phyloP scores from a whole-genome alignment of 2,329 filamentous ascomycete species.

The Ophiobolus disseminans region DNA sequence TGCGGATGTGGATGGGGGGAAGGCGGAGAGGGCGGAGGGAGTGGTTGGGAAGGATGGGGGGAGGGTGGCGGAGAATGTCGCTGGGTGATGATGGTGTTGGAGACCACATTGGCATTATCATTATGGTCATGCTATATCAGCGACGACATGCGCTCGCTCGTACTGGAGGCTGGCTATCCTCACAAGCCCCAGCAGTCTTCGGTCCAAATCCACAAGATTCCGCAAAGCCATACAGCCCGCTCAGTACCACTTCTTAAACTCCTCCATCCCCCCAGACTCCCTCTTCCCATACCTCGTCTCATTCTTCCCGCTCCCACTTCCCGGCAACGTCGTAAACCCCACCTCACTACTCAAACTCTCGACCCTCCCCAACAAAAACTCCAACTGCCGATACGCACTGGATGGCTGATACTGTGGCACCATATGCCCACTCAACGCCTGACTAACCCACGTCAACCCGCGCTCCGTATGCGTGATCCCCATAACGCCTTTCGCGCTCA shows the following conservation, averaged over 20 bases:
- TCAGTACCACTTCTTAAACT: constrained; percentile 14
- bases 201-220: not conserved
- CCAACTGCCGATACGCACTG: constrained; percentile 73
- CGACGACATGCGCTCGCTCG: too few relatives aligned
- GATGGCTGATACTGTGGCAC: constrained; percentile 71
- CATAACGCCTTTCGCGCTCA: constrained; percentile 70
- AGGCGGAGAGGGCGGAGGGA: constrained; percentile 50
- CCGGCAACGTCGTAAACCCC: constrained; percentile 39
- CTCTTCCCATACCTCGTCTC: constrained; percentile 3
- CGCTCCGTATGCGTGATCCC: constrained; percentile 76
- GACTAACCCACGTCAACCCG: constrained; percentile 73
- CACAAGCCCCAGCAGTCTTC: not conserved
- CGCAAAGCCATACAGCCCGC: not conserved
- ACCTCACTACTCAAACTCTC: constrained; percentile 56
- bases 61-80: constrained; percentile 55
- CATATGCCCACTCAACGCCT: constrained; percentile 72
- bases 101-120: not conserved
- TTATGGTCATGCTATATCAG: not conserved
- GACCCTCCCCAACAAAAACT: constrained; percentile 77
- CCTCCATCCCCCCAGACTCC: not conserved
- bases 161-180: not conserved
- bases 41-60: constrained; percentile 51
- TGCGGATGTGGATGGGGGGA: constrained; percentile 33
- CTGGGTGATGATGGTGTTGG: constrained; percentile 42
- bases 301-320: constrained; percentile 3